Evolutionary conservation across 1,139 yeast genomes (phyloP), one percentile per base, ranked within the genome.

Genomic region (Pneumocystis carinii): DNA sequence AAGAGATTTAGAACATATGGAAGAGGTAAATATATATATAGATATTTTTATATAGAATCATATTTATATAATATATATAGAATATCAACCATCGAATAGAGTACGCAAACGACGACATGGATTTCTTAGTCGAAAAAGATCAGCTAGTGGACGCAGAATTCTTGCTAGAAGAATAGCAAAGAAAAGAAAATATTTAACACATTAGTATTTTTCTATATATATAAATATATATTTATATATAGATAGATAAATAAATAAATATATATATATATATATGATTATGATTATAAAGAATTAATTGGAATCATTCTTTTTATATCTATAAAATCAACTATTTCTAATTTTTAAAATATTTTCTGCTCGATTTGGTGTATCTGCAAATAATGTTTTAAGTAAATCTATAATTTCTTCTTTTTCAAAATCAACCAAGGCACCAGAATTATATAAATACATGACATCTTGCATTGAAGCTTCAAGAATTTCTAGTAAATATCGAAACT

Each of bases 351-450:
- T 83, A 60, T 83, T 83, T 62, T 76, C 76, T 59, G 80, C 80
- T 67, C 95, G 79, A 61, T 82, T 72, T 7, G 83, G 85, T 66
- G 94, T 85, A 62, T 87, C 87, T 4, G 87, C 83, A 73, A 90
- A 90, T 62, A 88, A 75, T 58, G 84, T 76, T 59, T 74, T 71
- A n/a, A 90, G 77, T 70, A 90, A 75, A 10, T 75, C 72, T 3
- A 83, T 77, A 64, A 90, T 75, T 72, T 90, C 97, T 1, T 78
- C 75, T 0, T 94, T 83, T 8, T 81, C 76, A 65, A 87, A 80
- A 69, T 89, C 90, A 66, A 79, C 87, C 66, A 88, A 82, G 63
- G 84, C 86, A 17, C 90, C 94, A 66, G 83, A 83, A 70, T 85
- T 85, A 69, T 85, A 86, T 70, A 82, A 72, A 38, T 82, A 86